Conservation (phyloP, 495 filamentous ascomycete genomes). For the Parachaetomium inaequale region DNA sequence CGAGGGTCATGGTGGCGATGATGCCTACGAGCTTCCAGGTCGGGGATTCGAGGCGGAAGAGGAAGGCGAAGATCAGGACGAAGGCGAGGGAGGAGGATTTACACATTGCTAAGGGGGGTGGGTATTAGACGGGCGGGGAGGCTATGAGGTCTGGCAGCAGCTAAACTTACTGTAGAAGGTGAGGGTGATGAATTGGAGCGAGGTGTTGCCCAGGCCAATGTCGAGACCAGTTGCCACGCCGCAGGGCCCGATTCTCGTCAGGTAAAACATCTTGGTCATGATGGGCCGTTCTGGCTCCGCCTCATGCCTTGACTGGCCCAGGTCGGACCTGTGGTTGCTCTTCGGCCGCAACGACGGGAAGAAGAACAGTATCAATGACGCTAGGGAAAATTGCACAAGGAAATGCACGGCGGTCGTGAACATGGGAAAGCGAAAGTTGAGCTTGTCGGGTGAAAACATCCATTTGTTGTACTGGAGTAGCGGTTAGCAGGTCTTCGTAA, state of each 20-base stretch:
- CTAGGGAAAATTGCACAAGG: conserved; percentile 87
- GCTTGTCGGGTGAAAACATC: conserved; percentile 89
- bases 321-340: conserved; percentile 44
- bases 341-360: conserved; percentile 80
- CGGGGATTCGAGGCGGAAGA: conserved; percentile 86
- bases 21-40: conserved; percentile 81
- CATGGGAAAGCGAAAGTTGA: conserved; percentile 90
- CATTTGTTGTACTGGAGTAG: conserved; percentile 92
- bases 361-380: conserved; percentile 73
- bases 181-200: conserved; percentile 88
- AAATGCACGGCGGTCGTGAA: conserved; percentile 96
- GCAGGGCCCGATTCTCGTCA: conserved; percentile 90
- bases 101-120: conserved; percentile 71
- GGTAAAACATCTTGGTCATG: conserved; percentile 90
- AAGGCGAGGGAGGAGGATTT: conserved; percentile 96
- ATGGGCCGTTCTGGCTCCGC: conserved; percentile 63
- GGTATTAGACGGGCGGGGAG: conserved; percentile 11
- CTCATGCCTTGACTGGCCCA: conserved; percentile 49
- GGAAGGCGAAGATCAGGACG: conserved; percentile 91
- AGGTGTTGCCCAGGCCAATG: conserved; percentile 95
- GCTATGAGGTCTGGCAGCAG: neutral
- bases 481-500: conserved; percentile 6
- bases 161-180: conserved; percentile 82
- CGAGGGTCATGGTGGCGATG: conserved; percentile 88
- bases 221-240: conserved; percentile 91